Evolutionary conservation across 345 rosid genomes (phyloP), one percentile per base, ranked within the genome.

Genomic region (Sisymbrium altissimum): DNA sequence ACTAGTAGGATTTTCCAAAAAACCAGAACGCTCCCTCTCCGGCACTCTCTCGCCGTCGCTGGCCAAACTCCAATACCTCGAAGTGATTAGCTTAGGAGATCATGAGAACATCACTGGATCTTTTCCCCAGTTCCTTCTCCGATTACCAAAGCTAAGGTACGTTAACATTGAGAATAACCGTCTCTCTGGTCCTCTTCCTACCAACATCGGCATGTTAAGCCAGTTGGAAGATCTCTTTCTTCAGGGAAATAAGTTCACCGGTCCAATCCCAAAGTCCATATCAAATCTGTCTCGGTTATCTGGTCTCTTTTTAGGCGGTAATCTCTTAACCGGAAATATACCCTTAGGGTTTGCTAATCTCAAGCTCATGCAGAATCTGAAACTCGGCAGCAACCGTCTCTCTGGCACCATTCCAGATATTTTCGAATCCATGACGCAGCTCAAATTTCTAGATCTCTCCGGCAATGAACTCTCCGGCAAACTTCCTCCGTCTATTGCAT

Each of bases 1-100:
- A 2, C 76, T 55, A 13, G 9, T 19, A 0, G 73, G 73, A 13
- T n/a, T 43, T 18, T 35, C 4, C 6, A 45, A 43, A 1, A 45
- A 75, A 10, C 64, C 66, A 8, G 86, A 66, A 36, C 40, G 75
- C 54, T 85, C 59, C 74, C 77, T 87, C 12, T 59, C 93, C 3
- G 96, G 96, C 10, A 79, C 87, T 1, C 86, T 91, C 82, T 89
- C 96, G 1, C 79, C 93, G 0, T 81, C 81, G 11, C 75, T 86
- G 0, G 79, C 43, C 1, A 86, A 89, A 69, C 50, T 89, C 57
- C 64, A 73, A 15, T 25, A 79, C 71, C 85, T 89, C 21, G 83
- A 21, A 3, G 65, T 59, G 32, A 44, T 70, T 9, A 44, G 9
- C 45, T 57, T 70, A 10, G 21, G 21, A 45, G 35, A 10, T 35